phyloP scores from a whole-genome alignment of 805 yeast genomes.

The Saccharomycopsis synnaedendra region DNA sequence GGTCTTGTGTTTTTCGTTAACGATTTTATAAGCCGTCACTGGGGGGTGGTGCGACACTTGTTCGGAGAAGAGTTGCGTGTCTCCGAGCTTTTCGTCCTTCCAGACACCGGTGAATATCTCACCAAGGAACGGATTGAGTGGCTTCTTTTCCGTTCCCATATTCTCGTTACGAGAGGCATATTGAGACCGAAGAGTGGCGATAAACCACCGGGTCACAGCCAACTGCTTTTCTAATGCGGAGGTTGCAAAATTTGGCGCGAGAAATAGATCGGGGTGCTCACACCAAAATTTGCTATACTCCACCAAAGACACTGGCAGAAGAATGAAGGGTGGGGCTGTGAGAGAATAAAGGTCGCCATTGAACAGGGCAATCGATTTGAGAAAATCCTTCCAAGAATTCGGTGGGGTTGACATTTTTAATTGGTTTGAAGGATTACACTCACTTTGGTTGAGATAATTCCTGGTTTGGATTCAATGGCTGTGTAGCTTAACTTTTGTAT shows the following conservation, averaged over 20 bases:
- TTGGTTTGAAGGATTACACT: neutral
- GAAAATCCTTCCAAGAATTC: conserved; percentile 82
- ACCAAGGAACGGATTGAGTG: conserved; percentile 91
- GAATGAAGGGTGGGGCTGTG: conserved; percentile 95
- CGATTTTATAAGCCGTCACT: conserved; percentile 80
- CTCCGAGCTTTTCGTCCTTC: conserved; percentile 57
- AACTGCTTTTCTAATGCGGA: conserved; percentile 50
- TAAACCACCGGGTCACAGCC: conserved; percentile 83
- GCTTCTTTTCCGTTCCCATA: conserved; percentile 94
- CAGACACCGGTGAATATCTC: conserved; percentile 90
- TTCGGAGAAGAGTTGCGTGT: conserved; percentile 70
- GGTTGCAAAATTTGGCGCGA: conserved; percentile 53
- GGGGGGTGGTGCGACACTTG: conserved; percentile 99
- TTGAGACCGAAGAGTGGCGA: conserved; percentile 84
- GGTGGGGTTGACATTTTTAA: conserved; percentile 15
- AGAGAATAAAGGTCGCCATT: conserved; percentile 88
- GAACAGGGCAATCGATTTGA: conserved; percentile 83
- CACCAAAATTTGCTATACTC: conserved; percentile 97
- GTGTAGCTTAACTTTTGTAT: no score
- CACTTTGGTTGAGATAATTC: no score
- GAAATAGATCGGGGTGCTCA: conserved; percentile 75
- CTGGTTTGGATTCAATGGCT: no score
- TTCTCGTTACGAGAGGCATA: conserved; percentile 87
- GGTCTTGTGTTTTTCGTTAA: conserved; percentile 60
- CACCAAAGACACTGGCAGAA: conserved; percentile 77